Base-by-base conservation (phyloP, 1,284 basidiomycete genomes). In the Ustilago trichophora region DNA sequence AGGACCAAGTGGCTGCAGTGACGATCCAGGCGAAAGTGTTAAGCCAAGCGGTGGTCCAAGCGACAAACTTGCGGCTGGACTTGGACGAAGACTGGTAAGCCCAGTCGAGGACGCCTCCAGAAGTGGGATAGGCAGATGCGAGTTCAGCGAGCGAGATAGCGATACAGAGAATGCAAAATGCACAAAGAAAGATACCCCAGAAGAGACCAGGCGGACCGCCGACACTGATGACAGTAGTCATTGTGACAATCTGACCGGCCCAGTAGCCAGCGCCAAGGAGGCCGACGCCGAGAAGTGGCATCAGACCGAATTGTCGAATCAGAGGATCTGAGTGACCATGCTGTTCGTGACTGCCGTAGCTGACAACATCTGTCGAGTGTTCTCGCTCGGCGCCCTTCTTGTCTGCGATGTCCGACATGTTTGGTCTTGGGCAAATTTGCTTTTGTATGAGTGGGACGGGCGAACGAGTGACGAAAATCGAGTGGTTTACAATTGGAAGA, bases 1-100 rank as follows among this genome's bases (percentile, higher is more conserved):
- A 59, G 4, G 57, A 44, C 57, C 57, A 59, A 0, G 57, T 59
- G 22, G 57, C 53, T 6, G 57, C 49, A 4, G 57, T 59, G 29
- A 59, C 57, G 44, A 59, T 53, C 57, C 57, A 59, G 0, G 57
- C 57, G 40, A 59, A 59, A 3, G 57, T 59, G 57, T 59, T 59
- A 29, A 59, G 45, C 57, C 57, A 59, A 11, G 57, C 57, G 9
- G 57, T 59, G 24, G 57, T 59, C 57, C 57, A 59, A 10, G 57
- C 57, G 34, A 59, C 50, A 48, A 59, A 53, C 31, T 52, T 59
- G 35, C 57, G 57, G 25, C 57, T 53, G 6, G 44, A 48, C 34
- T 59, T 44, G 45, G 57, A 59, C 2, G 57, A 59, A 10, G 38
- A 38, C 19, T 59, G 50, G 40, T 59, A 59, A 4, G 57, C 57